phyloP scores from a whole-genome alignment of 306 rosid genomes.

The Abrus pulchellus region DNA sequence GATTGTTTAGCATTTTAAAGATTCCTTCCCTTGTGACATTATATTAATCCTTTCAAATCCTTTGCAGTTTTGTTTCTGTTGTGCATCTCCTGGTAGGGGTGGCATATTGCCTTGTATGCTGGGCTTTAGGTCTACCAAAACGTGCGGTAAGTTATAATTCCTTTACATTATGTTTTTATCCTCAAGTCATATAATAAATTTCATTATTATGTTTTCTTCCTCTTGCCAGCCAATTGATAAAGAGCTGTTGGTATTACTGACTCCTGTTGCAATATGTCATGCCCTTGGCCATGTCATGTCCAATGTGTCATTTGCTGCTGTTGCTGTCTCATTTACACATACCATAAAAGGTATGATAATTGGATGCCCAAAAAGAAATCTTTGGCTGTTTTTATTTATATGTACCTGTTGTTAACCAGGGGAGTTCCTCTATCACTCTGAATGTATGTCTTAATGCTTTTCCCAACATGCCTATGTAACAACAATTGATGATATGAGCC shows the following conservation, averaged over 20 bases:
- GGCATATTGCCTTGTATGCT: constrained; percentile 69
- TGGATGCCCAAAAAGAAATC: background rate
- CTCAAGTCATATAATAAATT: constrained; percentile 20
- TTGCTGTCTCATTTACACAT: constrained; percentile 83
- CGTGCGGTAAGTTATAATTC: constrained; percentile 63
- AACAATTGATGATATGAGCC: too few species aligned
- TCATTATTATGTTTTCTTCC: background rate
- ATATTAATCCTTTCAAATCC: constrained; percentile 19
- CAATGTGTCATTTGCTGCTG: constrained; percentile 86
- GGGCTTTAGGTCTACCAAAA: constrained; percentile 79
- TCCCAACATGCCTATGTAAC: too few species aligned
- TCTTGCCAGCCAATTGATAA: constrained; percentile 62
- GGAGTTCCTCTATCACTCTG: background rate
- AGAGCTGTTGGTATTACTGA: constrained; percentile 68
- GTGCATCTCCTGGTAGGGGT: constrained; percentile 81
- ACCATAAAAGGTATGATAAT: constrained; percentile 69
- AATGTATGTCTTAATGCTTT: too few species aligned
- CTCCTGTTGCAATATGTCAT: constrained; percentile 77
- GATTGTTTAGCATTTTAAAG: background rate
- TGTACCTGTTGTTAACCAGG: background rate
- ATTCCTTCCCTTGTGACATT: background rate
- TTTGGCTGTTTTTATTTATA: background rate
- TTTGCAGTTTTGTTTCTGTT: constrained; percentile 77
- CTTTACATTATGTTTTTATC: background rate
- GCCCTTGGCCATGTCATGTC: constrained; percentile 90